phyloP scores from a whole-genome alignment of 371 early-diverging fungal species.

The Batrachochytrium dendrobatidis region DNA sequence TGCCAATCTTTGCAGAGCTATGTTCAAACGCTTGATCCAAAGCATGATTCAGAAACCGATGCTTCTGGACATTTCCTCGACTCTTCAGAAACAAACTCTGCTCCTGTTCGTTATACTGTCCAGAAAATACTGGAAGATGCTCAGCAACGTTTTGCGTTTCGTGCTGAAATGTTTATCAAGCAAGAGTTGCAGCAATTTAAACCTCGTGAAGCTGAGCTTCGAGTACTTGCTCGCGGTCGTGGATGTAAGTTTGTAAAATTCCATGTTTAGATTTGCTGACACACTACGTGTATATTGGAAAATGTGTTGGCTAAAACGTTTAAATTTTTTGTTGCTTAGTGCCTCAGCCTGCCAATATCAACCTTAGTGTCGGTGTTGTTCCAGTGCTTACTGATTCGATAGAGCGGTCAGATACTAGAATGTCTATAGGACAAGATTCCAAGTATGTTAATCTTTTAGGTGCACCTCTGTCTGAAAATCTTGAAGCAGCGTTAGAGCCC shows the following conservation, averaged over 20 bases:
- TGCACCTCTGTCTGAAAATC: background rate
- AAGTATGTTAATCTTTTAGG: too few relatives aligned
- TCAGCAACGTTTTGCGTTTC: constrained; percentile 74
- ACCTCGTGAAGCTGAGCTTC: constrained; percentile 60
- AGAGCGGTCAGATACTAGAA: constrained; percentile 9
- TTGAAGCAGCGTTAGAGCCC: background rate
- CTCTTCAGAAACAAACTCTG: background rate
- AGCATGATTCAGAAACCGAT: background rate
- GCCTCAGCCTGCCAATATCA: constrained; percentile 30
- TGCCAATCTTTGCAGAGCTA: constrained; percentile 67
- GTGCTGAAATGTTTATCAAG: constrained; percentile 73
- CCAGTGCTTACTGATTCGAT: constrained; percentile 9
- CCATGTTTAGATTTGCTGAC: background rate
- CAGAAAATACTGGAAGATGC: constrained; percentile 74
- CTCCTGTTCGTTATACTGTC: constrained; percentile 36
- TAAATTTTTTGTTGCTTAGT: constrained; percentile 10
- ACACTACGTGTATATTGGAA: too few relatives aligned
- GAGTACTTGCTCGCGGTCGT: constrained; percentile 33
- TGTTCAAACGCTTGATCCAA: constrained; percentile 32
- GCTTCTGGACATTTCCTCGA: background rate
- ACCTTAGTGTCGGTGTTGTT: constrained; percentile 17
- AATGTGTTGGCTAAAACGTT: too few relatives aligned
- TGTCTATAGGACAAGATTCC: too few relatives aligned
- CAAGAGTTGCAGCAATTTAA: constrained; percentile 69
- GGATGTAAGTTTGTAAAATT: constrained; percentile 19